Conservation (phyloP, 345 rosid species). For the Physaria fendleri region DNA sequence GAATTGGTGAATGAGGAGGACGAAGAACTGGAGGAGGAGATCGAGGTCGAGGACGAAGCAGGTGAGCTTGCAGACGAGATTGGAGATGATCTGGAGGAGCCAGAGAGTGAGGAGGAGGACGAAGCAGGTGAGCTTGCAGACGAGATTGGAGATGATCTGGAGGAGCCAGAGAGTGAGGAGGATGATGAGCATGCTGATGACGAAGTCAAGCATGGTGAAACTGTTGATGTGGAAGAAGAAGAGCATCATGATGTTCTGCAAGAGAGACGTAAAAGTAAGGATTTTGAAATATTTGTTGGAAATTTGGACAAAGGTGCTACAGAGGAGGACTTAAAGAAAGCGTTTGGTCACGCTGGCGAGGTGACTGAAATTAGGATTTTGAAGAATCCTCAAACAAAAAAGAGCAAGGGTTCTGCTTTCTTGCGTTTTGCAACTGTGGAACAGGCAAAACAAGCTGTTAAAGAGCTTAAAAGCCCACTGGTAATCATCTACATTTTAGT, state of each 20-base stretch:
- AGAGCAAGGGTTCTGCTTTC: slow-evolving; percentile 96
- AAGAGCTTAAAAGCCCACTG: slow-evolving; percentile 77
- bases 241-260: slow-evolving; percentile 57
- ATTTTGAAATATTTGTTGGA: slow-evolving; percentile 93
- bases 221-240: slow-evolving; percentile 48
- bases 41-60: slow-evolving; percentile 52
- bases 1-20: slow-evolving; percentile 53
- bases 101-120: slow-evolving; percentile 49
- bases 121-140: slow-evolving; percentile 62
- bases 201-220: slow-evolving; percentile 43
- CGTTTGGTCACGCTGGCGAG: slow-evolving; percentile 72
- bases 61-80: slow-evolving; percentile 57
- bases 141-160: slow-evolving; percentile 54
- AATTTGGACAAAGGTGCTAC: slow-evolving; percentile 84
- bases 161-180: slow-evolving; percentile 54
- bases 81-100: slow-evolving; percentile 54
- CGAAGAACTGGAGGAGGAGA: slow-evolving; percentile 59
- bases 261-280: slow-evolving; percentile 94
- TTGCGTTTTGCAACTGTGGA: slow-evolving; percentile 84
- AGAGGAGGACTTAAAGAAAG: slow-evolving; percentile 76
- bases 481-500: slow-evolving; percentile 45
- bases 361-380: slow-evolving; percentile 77
- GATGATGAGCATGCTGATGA: slow-evolving; percentile 46
- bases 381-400: slow-evolving; percentile 90
- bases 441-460: slow-evolving; percentile 88